A percentile compares a stretch with the other conserved stretches of the same genome.
Evolutionary conservation across 257 asterid species (phyloP).

Genomic region (Solanum sejunctum): DNA sequence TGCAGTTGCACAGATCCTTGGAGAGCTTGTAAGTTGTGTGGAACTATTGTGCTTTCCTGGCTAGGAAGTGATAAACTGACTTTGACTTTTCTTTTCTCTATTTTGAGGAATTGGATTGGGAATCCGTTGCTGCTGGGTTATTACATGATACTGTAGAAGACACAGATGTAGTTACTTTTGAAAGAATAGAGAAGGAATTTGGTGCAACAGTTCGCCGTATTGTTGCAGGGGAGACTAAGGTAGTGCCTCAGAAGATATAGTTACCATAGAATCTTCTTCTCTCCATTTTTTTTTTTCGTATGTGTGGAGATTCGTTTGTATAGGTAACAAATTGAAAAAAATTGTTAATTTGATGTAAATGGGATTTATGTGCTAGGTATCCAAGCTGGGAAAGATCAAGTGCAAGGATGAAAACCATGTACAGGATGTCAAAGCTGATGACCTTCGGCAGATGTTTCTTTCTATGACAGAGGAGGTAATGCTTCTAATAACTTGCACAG

Average conservation of each 20-base stretch:
- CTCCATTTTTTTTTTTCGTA: background rate
- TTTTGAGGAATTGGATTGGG: conserved; percentile 87
- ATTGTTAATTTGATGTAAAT: background rate
- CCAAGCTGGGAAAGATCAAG: conserved; percentile 91
- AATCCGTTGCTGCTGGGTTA: conserved; percentile 90
- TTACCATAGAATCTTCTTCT: background rate
- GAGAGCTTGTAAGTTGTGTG: conserved; percentile 63
- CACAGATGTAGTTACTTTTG: conserved; percentile 71
- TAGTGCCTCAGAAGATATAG: conserved; percentile 1
- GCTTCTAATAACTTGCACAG: background rate
- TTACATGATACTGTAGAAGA: conserved; percentile 95
- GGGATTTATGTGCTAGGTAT: conserved; percentile 40
- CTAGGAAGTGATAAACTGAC: background rate
- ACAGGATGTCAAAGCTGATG: conserved; percentile 97
- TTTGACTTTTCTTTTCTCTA: background rate
- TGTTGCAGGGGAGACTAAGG: conserved; percentile 98
- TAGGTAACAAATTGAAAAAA: background rate
- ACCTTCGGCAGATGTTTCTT: conserved; percentile 91
- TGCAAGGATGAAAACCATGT: conserved; percentile 58
- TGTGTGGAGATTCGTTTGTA: background rate
- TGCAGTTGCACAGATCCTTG: conserved; percentile 93
- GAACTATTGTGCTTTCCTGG: background rate
- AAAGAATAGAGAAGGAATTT: conserved; percentile 67
- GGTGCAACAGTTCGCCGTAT: conserved; percentile 72
- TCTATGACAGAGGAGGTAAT: conserved; percentile 95